phyloP scores from a whole-genome alignment of 331 rosid species.

The Rhamnella rubrinervis region DNA sequence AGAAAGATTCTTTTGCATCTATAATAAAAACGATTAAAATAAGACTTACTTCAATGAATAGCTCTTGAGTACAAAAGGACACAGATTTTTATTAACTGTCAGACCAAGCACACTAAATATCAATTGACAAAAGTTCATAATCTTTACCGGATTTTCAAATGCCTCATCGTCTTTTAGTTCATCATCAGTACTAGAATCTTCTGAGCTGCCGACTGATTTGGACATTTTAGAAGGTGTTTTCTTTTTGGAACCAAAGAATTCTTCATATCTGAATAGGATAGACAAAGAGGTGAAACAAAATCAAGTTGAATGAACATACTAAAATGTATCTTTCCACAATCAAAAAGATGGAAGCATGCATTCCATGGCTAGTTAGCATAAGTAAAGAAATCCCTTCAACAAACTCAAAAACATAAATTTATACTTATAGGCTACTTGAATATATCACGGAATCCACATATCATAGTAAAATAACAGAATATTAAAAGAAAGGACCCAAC shows the following conservation, averaged over 20 bases:
- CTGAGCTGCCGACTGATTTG: conserved; percentile 33
- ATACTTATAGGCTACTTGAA: not conserved
- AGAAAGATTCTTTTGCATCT: conserved; percentile 55
- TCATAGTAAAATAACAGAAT: not conserved
- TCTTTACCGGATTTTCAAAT: conserved; percentile 32
- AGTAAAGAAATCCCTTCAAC: conserved; percentile 10
- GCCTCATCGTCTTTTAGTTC: conserved; percentile 41
- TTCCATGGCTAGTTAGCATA: no score
- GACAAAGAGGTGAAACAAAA: conserved; percentile 16
- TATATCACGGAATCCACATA: not conserved
- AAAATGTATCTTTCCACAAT: no score
- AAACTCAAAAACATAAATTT: not conserved
- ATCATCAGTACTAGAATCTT: conserved; percentile 38
- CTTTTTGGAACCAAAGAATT: conserved; percentile 58
- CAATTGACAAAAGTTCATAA: not conserved
- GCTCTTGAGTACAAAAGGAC: not conserved
- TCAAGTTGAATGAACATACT: not conserved
- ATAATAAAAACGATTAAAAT: not conserved
- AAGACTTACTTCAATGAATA: not conserved
- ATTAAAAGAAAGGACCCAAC: conserved; percentile 26
- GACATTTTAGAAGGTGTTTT: conserved; percentile 39
- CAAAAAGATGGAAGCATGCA: no score
- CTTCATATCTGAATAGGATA: conserved; percentile 61
- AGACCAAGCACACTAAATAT: not conserved
- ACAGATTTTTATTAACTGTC: not conserved